Conservation (phyloP, 768 basidiomycete species). For the Xanthoconium stramineum region DNA sequence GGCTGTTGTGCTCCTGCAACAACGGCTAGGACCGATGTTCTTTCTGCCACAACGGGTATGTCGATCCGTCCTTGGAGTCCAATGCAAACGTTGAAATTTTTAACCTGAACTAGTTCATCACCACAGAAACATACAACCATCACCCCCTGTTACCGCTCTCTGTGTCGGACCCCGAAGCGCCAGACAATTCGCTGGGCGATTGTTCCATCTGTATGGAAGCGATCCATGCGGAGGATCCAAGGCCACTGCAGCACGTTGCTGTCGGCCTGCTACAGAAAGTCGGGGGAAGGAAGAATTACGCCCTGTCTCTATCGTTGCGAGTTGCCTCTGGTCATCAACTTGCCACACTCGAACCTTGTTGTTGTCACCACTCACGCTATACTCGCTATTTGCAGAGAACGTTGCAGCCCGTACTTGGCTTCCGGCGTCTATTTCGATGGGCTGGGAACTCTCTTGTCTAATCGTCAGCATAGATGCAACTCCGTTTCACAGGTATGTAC, state of each 20-base stretch:
- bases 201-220: constrained; percentile 94
- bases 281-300: constrained; percentile 55
- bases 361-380: neutral
- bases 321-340: neutral
- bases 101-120: constrained; percentile 45
- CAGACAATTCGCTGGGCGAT: constrained; percentile 75
- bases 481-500: too few species aligned
- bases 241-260: constrained; percentile 34
- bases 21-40: constrained; percentile 74
- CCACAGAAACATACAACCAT: constrained; percentile 71
- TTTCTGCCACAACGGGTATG: constrained; percentile 72
- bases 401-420: neutral
- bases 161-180: constrained; percentile 67
- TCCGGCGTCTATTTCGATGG: too few species aligned
- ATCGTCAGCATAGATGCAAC: too few species aligned
- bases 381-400: neutral
- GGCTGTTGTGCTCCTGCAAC: constrained; percentile 64
- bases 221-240: constrained; percentile 53
- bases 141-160: constrained; percentile 67
- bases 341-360: neutral
- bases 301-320: neutral
- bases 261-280: constrained; percentile 37
- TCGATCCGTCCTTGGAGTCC: neutral
- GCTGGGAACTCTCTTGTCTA: too few species aligned
- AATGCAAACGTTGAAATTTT: neutral